Conservation (phyloP, 2,329 filamentous ascomycete genomes). For the Penicillium sp. region DNA sequence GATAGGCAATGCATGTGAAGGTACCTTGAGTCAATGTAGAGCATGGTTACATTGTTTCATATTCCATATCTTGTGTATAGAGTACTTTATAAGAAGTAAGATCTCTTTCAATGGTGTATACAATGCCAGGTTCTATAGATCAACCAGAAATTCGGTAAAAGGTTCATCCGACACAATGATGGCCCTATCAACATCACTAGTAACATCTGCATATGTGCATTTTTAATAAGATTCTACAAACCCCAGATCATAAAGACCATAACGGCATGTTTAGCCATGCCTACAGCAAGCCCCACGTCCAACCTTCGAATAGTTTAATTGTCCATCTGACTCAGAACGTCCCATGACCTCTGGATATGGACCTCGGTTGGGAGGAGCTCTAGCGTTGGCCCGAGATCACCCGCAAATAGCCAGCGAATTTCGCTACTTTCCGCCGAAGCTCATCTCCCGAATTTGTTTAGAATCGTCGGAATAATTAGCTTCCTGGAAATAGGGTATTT, state of each 20-base stretch:
- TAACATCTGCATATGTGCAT: not conserved
- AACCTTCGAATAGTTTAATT: not conserved
- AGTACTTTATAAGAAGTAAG: no score
- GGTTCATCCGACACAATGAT: constrained; percentile 15
- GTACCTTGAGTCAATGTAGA: not conserved
- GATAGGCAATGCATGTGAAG: not conserved
- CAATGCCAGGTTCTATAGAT: not conserved
- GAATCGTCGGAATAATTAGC: constrained; percentile 13
- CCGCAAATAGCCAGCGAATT: constrained; percentile 14
- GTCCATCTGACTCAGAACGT: constrained; percentile 13
- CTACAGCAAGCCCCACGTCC: not conserved
- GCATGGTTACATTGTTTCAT: not conserved
- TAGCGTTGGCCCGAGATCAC: constrained; percentile 18
- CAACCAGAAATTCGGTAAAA: constrained; percentile 14
- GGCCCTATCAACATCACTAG: not conserved
- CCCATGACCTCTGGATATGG: constrained; percentile 14
- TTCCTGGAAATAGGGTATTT: not conserved
- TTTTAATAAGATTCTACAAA: not conserved
- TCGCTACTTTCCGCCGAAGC: constrained; percentile 13
- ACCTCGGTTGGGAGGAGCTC: constrained; percentile 26
- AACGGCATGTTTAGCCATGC: not conserved
- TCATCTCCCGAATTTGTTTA: not conserved
- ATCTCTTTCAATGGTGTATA: not conserved
- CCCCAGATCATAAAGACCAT: constrained; percentile 2
- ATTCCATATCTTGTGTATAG: not conserved